phyloP scores from a whole-genome alignment of 106 monocot species.

The Ottelia alismoides region DNA sequence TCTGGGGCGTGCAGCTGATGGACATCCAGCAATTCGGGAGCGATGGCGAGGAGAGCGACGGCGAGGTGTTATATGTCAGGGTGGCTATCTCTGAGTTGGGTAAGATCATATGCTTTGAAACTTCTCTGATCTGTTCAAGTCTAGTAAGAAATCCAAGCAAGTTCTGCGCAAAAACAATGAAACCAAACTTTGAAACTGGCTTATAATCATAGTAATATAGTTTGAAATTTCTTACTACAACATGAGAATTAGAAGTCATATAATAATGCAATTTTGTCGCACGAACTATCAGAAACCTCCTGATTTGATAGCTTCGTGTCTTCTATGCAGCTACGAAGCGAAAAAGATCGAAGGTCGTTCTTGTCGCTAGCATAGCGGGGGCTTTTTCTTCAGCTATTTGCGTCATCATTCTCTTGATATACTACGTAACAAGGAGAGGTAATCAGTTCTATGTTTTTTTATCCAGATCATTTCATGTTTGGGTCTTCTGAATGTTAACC shows the following conservation, averaged over 20 bases:
- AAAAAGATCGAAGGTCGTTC: not conserved
- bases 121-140: not conserved
- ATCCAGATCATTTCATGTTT: not conserved
- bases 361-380: not conserved
- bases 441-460: not conserved
- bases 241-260: not conserved
- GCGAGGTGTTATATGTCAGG: not conserved
- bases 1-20: not conserved
- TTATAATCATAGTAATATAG: no score
- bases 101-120: not conserved
- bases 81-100: not conserved
- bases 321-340: not conserved
- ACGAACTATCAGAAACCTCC: no score
- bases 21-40: not conserved
- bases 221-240: no score
- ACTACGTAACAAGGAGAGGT: not conserved
- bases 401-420: not conserved
- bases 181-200: no score
- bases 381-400: no score
- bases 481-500: not conserved
- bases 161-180: no score
- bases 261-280: not conserved
- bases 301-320: no score
- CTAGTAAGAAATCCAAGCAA: not conserved
- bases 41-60: conserved; percentile 2